A percentile compares a stretch with the other conserved stretches of the same genome.
Conservation (phyloP, 2,329 filamentous ascomycete genomes). For the Paracorniculantispora psalliotae region DNA sequence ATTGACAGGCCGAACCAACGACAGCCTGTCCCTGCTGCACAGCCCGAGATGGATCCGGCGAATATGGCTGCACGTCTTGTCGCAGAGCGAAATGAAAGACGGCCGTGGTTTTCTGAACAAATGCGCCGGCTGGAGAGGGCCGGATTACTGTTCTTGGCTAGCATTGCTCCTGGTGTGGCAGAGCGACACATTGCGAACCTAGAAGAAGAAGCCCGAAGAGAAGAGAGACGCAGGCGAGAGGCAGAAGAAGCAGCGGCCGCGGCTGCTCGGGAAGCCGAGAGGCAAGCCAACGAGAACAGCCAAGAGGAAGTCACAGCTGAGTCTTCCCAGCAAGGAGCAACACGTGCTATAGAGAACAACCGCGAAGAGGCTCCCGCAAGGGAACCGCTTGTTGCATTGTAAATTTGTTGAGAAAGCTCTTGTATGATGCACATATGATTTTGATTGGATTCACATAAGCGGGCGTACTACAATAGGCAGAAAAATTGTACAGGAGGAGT, state of each 20-base stretch:
- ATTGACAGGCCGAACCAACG: constrained; percentile 28
- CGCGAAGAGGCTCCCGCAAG: constrained; percentile 1
- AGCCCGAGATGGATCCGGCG: constrained; percentile 25
- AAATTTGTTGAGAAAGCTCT: neutral
- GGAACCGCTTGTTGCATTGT: constrained; percentile 9
- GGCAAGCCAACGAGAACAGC: constrained; percentile 10
- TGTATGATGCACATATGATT: neutral
- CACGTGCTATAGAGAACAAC: neutral
- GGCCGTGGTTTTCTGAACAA: constrained; percentile 33
- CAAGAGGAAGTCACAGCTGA: neutral
- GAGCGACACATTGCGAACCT: constrained; percentile 59
- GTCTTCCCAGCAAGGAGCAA: neutral
- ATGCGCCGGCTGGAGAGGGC: constrained; percentile 54
- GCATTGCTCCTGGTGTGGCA: constrained; percentile 60
- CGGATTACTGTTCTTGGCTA: constrained; percentile 59
- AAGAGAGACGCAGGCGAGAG: constrained; percentile 39
- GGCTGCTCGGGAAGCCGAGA: constrained; percentile 20
- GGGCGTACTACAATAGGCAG: constrained; percentile 9
- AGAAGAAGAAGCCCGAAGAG: constrained; percentile 45
- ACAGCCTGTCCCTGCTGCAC: constrained; percentile 27
- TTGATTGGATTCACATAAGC: constrained; percentile 3
- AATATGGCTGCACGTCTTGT: constrained; percentile 51
- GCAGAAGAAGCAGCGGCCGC: constrained; percentile 29
- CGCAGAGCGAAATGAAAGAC: constrained; percentile 28
- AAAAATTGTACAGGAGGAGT: constrained; percentile 10